A percentile compares a stretch with the other conserved stretches of the same genome.
phyloP scores from a whole-genome alignment of 2,329 filamentous ascomycete species.

The Curvularia sp. region DNA sequence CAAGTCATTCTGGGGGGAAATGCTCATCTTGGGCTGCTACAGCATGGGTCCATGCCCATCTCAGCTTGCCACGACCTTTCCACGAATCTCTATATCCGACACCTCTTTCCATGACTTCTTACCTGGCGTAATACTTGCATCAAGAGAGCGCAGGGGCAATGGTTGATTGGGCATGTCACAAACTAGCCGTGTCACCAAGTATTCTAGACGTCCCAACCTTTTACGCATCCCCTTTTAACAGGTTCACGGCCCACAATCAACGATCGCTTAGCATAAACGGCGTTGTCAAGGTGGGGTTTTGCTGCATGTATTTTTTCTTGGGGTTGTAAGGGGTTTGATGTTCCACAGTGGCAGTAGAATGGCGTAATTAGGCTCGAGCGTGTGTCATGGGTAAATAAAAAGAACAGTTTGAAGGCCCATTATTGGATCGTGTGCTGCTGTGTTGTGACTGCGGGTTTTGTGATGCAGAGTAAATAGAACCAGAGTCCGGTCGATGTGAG shows the following conservation, averaged over 20 bases:
- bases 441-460: not conserved
- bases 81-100: conserved; percentile 22
- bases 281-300: conserved; percentile 29
- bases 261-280: conserved; percentile 29
- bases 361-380: conserved; percentile 13
- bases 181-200: conserved; percentile 37
- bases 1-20: conserved; percentile 24
- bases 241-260: conserved; percentile 15
- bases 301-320: conserved; percentile 19
- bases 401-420: conserved; percentile 23
- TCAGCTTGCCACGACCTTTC: conserved; percentile 12
- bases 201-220: conserved; percentile 29
- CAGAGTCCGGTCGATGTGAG: not conserved
- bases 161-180: conserved; percentile 25
- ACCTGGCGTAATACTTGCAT: conserved; percentile 43
- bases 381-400: conserved; percentile 13
- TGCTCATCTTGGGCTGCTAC: conserved; percentile 10
- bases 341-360: conserved; percentile 17
- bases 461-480: not conserved
- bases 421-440: not conserved
- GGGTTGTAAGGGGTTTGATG: conserved; percentile 8
- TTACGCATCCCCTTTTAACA: conserved; percentile 11
- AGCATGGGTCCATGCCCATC: conserved; percentile 9
- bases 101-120: conserved; percentile 28
- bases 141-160: conserved; percentile 32